Conservation (phyloP, 768 basidiomycete species). For the Cystobasidium tubakii region DNA sequence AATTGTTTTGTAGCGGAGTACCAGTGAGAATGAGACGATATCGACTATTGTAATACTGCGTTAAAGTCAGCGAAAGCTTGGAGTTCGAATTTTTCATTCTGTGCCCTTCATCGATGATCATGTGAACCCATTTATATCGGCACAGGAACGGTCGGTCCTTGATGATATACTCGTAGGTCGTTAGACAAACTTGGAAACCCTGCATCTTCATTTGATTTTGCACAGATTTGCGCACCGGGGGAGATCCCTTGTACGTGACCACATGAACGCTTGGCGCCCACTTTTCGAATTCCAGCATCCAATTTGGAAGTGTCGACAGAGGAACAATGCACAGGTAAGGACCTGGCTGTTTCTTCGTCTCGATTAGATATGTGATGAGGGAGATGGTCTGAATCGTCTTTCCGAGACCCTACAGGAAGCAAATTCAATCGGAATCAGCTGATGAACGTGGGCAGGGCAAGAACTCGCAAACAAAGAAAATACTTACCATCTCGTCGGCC, state of each 20-base stretch:
- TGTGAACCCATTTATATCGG: conserved; percentile 64
- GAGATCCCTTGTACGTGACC: conserved; percentile 85
- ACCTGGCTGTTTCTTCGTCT: conserved; percentile 57
- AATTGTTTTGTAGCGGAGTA: conserved; percentile 93
- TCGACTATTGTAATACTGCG: conserved; percentile 78
- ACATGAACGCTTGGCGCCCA: conserved; percentile 60
- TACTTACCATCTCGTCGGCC: conserved; percentile 48
- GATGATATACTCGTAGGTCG: conserved; percentile 66
- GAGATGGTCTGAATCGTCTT: conserved; percentile 94
- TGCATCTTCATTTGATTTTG: conserved; percentile 50
- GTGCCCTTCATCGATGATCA: conserved; percentile 95
- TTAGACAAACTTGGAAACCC: conserved; percentile 46
- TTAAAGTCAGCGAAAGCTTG: conserved; percentile 51
- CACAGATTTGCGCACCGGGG: conserved; percentile 71
- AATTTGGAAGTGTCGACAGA: conserved; percentile 66
- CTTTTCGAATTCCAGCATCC: conserved; percentile 49
- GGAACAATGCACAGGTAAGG: conserved; percentile 92
- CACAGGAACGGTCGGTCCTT: conserved; percentile 45
- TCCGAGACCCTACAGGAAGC: conserved; percentile 42
- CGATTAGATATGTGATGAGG: conserved; percentile 84
- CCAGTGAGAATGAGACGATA: conserved; percentile 92
- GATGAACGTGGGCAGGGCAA: too few relatives aligned
- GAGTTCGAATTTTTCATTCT: conserved; percentile 90
- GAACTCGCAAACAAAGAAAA: background rate
- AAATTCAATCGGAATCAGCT: background rate